Base-by-base conservation (phyloP, 148 eudicot genomes). In the Persicaria tinctoria region DNA sequence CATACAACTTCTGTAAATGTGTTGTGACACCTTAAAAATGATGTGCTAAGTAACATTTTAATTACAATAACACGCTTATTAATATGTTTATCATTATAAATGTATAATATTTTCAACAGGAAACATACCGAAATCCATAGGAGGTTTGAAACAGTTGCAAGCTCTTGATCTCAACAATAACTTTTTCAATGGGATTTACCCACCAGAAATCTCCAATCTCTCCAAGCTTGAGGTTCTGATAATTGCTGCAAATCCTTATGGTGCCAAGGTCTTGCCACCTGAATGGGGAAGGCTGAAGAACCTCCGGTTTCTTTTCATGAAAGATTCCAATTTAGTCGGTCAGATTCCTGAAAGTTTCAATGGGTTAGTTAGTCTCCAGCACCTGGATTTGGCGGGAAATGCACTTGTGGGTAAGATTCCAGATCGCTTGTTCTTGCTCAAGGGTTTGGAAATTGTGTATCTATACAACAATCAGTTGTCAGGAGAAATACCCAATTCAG, bases 71-170 rank as follows among this genome's bases (percentile, higher is more conserved):
- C 41, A 32, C 41, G 41, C 41, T 32, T 32, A 32, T 32, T 32
- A 23, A 23, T 23, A 0, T 23, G 27, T 23, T 23, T 23, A 23
- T 23, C 23, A 23, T 23, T 23, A 23, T 23, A 23, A 23, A 23
- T 23, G 27, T 23, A 23, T 23, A 32, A 32, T 32, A 2, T 32
- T 32, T 32, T 32, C 41, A 32, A 32, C 83, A 62, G 92, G 89
- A 17, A 81, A 86, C 53, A 82, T 94, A 6, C 97, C 98, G 0
- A 82, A 79, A 48, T 80, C 86, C 14, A 79, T 93, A 14, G 91
- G 87, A 0, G 73, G 76, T 9, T 77, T 93, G 7, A 77, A 81
- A 8, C 79, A 73, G 77, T 73, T 93, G 12, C 44, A 4, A 9
- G 47, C 20, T 0, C 71, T 93, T 73, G 5, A 73, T 45, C 80